Evolutionary conservation across 1,139 yeast genomes (phyloP).

Genomic region (Yamadazyma songkhlaensis): DNA sequence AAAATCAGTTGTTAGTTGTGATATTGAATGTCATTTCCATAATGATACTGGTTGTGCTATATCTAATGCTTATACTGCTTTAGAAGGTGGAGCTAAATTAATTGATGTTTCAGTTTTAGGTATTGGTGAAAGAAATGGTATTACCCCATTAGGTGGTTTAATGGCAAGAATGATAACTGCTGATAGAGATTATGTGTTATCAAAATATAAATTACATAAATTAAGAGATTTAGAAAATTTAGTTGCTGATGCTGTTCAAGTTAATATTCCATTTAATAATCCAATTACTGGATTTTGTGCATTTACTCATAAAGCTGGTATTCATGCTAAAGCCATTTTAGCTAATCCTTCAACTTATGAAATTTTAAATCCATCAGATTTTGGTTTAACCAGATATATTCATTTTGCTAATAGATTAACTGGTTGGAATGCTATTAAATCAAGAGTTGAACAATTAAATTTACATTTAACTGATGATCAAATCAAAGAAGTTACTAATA

Average conservation of each 20-base stretch:
- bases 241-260: constrained; percentile 97
- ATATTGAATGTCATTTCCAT: constrained; percentile 98
- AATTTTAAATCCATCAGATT: constrained; percentile 90
- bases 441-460: constrained; percentile 96
- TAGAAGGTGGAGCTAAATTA: constrained; percentile 95
- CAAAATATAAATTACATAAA: constrained; percentile 94
- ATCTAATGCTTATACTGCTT: constrained; percentile 96
- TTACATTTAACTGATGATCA: constrained; percentile 87
- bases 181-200: constrained; percentile 91
- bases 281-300: constrained; percentile 99
- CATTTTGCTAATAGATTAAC: constrained; percentile 97
- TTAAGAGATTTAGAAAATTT: constrained; percentile 92
- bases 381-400: constrained; percentile 91
- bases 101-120: constrained; percentile 96
- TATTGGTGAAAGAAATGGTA: constrained; percentile 98
- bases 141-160: constrained; percentile 94
- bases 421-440: constrained; percentile 98
- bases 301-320: constrained; percentile 98
- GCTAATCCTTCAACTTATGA: constrained; percentile 99
- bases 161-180: constrained; percentile 99
- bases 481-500: constrained; percentile 89
- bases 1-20: constrained; percentile 92
- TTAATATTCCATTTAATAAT: constrained; percentile 95
- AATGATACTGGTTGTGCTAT: constrained; percentile 99
- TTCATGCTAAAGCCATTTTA: constrained; percentile 96